A percentile compares a stretch with the other conserved stretches of the same genome.
These are phyloP conservation scores for Orbilia ellipsospora DNA, from an alignment of 2,329 filamentous ascomycete genomes.

Conservation along the genomic window DNA sequence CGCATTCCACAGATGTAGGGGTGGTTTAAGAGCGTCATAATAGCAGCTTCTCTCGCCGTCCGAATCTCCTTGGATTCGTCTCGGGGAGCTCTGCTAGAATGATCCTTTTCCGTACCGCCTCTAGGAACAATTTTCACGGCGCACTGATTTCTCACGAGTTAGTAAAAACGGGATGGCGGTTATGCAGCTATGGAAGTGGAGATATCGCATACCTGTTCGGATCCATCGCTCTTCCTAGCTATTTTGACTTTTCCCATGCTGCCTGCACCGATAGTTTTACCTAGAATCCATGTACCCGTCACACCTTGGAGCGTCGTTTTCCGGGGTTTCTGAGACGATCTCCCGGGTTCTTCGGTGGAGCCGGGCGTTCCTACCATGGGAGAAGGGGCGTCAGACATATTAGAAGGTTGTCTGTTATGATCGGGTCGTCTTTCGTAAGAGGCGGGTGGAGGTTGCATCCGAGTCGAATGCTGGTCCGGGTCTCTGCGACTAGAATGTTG, in stretches of 20 bases:
- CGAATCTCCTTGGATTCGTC: constrained; percentile 92
- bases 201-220: constrained; percentile 35
- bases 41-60: constrained; percentile 97
- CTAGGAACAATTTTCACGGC: constrained; percentile 50
- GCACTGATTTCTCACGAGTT: constrained; percentile 8
- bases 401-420: constrained; percentile 52
- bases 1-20: constrained; percentile 99
- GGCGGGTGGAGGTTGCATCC: constrained; percentile 48
- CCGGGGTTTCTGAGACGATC: constrained; percentile 65
- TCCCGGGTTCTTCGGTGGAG: constrained; percentile 53
- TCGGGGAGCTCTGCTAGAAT: constrained; percentile 48
- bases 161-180: not conserved
- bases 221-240: constrained; percentile 67
- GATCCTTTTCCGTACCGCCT: constrained; percentile 49
- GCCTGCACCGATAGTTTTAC: constrained; percentile 91
- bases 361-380: constrained; percentile 64
- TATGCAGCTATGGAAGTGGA: constrained; percentile 80
- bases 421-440: constrained; percentile 51
- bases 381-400: constrained; percentile 62
- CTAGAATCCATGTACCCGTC: constrained; percentile 88
- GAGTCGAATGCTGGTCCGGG: constrained; percentile 40
- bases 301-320: constrained; percentile 79
- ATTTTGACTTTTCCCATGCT: constrained; percentile 99
- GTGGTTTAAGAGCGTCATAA: constrained; percentile 91
- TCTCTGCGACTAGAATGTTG: constrained; percentile 47